Conservation (phyloP, 1,284 basidiomycete species). For the Pterulicium gracile region DNA sequence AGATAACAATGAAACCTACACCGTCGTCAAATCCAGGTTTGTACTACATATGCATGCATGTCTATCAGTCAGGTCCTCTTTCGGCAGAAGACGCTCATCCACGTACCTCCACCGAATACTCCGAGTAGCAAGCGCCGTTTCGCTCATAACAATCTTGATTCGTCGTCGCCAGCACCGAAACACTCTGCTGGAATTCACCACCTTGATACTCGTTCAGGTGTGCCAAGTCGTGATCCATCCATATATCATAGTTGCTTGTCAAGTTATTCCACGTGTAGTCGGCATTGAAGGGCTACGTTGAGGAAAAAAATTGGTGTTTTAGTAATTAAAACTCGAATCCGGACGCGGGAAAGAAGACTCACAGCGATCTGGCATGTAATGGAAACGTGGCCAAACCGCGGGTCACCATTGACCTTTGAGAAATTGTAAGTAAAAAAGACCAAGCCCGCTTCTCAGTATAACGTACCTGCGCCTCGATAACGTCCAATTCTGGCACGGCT, state of each 20-base stretch:
- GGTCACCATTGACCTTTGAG: conserved; percentile 32
- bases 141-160: conserved; percentile 20
- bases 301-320: too few relatives aligned
- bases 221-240: conserved; percentile 7
- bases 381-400: conserved; percentile 40
- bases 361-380: conserved; percentile 62
- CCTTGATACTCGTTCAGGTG: conserved; percentile 24
- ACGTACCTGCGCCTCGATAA: conserved; percentile 59
- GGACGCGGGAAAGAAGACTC: conserved; percentile 19
- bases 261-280: conserved; percentile 28
- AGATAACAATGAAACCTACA: background rate
- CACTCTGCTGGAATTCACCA: conserved; percentile 26
- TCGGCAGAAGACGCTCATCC: background rate
- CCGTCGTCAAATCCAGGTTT: background rate
- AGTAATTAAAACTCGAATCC: background rate
- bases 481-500: conserved; percentile 68
- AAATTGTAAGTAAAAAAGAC: conserved; percentile 15
- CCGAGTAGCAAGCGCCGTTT: conserved; percentile 18
- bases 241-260: conserved; percentile 18
- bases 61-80: too few relatives aligned
- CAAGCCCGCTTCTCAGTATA: background rate
- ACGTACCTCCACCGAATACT: background rate
- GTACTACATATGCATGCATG: background rate
- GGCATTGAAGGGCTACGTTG: conserved; percentile 39
- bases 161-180: conserved; percentile 4